phyloP scores from a whole-genome alignment of 1,139 yeast genomes.

The Protomyces inouyei region DNA sequence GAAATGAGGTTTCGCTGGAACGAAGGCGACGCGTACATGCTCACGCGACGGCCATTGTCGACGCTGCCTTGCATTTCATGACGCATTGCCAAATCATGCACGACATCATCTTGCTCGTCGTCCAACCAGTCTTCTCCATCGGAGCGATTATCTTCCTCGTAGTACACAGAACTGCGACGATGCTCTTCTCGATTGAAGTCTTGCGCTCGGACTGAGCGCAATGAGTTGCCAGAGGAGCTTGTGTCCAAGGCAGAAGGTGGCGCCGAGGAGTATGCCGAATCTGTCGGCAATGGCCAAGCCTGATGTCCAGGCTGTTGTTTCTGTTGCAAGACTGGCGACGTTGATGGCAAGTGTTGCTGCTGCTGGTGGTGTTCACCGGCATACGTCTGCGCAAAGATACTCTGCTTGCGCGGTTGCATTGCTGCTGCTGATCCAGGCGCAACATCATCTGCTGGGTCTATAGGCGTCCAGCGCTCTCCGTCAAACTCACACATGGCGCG shows the following conservation, averaged over 20 bases:
- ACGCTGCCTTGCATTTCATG: neutral
- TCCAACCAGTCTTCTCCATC: neutral
- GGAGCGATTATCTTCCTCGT: neutral
- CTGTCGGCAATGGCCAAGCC: neutral
- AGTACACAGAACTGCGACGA: constrained; percentile 17
- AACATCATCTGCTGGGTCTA: constrained; percentile 10
- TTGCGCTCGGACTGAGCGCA: neutral
- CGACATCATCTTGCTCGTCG: constrained; percentile 9
- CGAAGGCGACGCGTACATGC: constrained; percentile 14
- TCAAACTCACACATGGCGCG: constrained; percentile 24
- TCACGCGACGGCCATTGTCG: constrained; percentile 1
- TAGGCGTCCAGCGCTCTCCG: constrained; percentile 20
- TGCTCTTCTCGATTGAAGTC: neutral
- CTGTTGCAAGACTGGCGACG: neutral
- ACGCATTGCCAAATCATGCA: constrained; percentile 10
- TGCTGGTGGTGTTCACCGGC: neutral
- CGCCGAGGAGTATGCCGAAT: neutral
- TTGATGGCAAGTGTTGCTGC: neutral
- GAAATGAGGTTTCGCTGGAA: constrained; percentile 13
- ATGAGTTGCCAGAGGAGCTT: neutral
- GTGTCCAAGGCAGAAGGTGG: neutral
- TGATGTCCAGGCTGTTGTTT: neutral
- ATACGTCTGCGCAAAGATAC: neutral
- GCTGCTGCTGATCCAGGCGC: neutral
- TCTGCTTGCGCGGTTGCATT: neutral